A percentile compares a stretch with the other conserved stretches of the same genome.
Conservation (phyloP, 768 basidiomycete genomes). For the Exsudoporus frostii region DNA sequence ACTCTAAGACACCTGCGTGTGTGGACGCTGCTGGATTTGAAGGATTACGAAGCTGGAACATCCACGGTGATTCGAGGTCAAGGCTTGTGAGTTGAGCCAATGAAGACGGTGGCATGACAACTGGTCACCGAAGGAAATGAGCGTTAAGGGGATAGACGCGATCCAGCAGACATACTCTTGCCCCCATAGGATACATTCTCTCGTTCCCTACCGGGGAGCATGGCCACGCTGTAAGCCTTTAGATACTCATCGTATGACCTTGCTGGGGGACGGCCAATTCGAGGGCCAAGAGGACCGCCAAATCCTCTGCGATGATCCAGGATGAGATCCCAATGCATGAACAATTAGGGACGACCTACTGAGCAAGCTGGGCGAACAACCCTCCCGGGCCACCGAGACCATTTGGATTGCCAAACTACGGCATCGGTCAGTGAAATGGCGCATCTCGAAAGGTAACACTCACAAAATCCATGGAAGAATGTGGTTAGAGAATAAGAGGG, state of each 20-base stretch:
- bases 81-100: slow-evolving; percentile 83
- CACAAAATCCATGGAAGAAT: slow-evolving; percentile 39
- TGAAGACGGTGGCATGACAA: slow-evolving; percentile 96
- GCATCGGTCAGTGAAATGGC: slow-evolving; percentile 6
- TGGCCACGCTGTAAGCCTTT: slow-evolving; percentile 93
- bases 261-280: slow-evolving; percentile 50
- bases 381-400: slow-evolving; percentile 49
- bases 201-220: slow-evolving; percentile 83
- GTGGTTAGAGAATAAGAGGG: slow-evolving; percentile 23
- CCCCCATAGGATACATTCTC: slow-evolving; percentile 95
- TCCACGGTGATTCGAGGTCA: slow-evolving; percentile 91
- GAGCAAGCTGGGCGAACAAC: slow-evolving; percentile 63
- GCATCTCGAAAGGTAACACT: slow-evolving; percentile 5
- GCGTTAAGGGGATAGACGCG: slow-evolving; percentile 6
- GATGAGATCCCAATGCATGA: slow-evolving; percentile 14
- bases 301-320: slow-evolving; percentile 43
- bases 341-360: slow-evolving; percentile 36
- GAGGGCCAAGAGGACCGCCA: slow-evolving; percentile 46
- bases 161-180: slow-evolving; percentile 70
- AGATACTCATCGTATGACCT: slow-evolving; percentile 88
- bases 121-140: slow-evolving; percentile 38
- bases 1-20: slow-evolving; percentile 96
- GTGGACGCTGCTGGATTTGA: slow-evolving; percentile 78
- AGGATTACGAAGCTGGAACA: slow-evolving; percentile 94
- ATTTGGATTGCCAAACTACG: slow-evolving; percentile 36